Conservation (phyloP, 306 rosid species). For the Ceratonia siliqua region DNA sequence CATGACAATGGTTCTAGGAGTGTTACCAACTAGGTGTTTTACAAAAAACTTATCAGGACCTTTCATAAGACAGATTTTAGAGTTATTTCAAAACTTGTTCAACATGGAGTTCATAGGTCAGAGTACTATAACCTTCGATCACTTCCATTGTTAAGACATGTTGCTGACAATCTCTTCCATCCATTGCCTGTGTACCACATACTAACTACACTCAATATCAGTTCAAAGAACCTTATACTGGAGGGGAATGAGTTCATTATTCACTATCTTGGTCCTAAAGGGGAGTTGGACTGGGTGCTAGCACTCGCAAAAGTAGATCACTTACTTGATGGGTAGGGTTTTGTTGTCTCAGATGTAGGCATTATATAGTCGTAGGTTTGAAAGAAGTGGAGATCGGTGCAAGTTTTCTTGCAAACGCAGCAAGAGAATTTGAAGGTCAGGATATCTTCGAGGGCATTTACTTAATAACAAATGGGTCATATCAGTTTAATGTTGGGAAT, state of each 20-base stretch:
- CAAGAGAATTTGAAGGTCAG: conserved; percentile 74
- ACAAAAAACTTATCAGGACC: too few relatives aligned
- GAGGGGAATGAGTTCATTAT: conserved; percentile 64
- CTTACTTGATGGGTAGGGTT: conserved; percentile 62
- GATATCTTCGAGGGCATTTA: conserved; percentile 70
- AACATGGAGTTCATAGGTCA: too few relatives aligned
- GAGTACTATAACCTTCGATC: conserved; percentile 69
- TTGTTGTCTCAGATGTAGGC: too few relatives aligned
- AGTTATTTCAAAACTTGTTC: too few relatives aligned
- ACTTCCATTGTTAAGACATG: conserved; percentile 56
- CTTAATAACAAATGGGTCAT: conserved; percentile 62
- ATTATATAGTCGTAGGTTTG: too few relatives aligned
- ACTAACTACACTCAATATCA: conserved; percentile 55
- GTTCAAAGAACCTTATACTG: conserved; percentile 59
- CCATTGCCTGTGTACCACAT: conserved; percentile 63
- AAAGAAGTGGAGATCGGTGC: too few relatives aligned
- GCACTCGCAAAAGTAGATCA: conserved; percentile 67
- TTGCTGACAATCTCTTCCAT: conserved; percentile 60
- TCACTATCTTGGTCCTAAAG: conserved; percentile 70
- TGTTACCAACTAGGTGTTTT: background rate
- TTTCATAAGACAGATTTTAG: too few relatives aligned
- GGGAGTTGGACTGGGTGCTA: conserved; percentile 73
- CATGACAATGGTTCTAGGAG: too few relatives aligned
- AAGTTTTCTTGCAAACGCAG: too few relatives aligned
- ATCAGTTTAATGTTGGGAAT: conserved; percentile 73